Evolutionary conservation across 768 basidiomycete species (phyloP), one percentile per base, ranked within the genome.

Genomic region (Calocybe cyanea): DNA sequence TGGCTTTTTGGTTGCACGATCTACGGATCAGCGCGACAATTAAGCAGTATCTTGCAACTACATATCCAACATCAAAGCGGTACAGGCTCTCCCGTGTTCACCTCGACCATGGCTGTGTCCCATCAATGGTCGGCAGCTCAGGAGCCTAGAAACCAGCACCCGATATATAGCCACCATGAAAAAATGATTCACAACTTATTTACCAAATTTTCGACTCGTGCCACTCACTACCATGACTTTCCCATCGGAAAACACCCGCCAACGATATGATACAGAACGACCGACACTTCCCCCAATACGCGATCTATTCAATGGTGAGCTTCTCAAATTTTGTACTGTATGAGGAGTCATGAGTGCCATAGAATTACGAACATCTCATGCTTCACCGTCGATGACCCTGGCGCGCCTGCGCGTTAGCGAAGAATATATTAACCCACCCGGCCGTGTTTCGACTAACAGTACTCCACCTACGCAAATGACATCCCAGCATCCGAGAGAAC

Each of bases 261-360:
- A 50, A 41, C 54, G 52, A 44, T 15, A 18, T 47, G 32, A 49
- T 23, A 54, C 57, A 45, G 63, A 68, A 49, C 76, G 83, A 35
- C 81, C 81, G 43, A 83, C 78, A 13, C 79, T 87, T 48, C 85
- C 85, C 32, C 75, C 83, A 38, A 85, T 87, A 45, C 80, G 82
- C 40, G 81, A 83, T 62, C 64, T 87, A 48, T 81, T 87, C 58
- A 67, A 75, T 71, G 77, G 85, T 82, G 41, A 43, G 58, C 45
- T 30, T 7, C 38, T 15, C 10, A 17, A 14, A 14, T 9, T 24
- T 23, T 14, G 17, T 9, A 25, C 9, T 36, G 33, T n/a, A 20
- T 28, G 15, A 20, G 7, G n/a, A 18, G 38, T 25, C 21, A 38
- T 19, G 14, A 25, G n/a, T 19, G 30, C 20, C 41, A 31, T 17